phyloP scores from a whole-genome alignment of 1,284 basidiomycete genomes.

The Ceratobasidium sp. region DNA sequence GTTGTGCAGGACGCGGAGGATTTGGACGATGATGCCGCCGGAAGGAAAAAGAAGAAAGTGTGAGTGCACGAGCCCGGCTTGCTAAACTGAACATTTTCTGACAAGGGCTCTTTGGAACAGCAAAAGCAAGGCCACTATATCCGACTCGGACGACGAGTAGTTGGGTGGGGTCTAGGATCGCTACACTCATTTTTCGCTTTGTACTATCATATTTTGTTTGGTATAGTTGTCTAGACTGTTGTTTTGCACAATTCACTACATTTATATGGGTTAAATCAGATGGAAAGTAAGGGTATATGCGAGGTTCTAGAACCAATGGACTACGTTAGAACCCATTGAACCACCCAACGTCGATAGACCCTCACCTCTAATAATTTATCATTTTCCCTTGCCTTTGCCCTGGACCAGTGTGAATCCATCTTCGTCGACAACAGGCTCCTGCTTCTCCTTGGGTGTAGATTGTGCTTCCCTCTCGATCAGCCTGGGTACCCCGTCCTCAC shows the following conservation, averaged over 20 bases:
- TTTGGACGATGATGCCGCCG: slow-evolving; percentile 64
- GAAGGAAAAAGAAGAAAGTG: slow-evolving; percentile 73
- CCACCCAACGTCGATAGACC: background rate
- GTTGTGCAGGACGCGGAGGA: slow-evolving; percentile 81
- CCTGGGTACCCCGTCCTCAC: slow-evolving; percentile 64
- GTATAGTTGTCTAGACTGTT: slow-evolving; percentile 38
- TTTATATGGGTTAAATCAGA: slow-evolving; percentile 6
- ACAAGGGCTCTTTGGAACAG: slow-evolving; percentile 1
- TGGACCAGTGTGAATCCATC: slow-evolving; percentile 89
- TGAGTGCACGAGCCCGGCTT: slow-evolving; percentile 57
- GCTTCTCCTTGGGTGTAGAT: slow-evolving; percentile 45
- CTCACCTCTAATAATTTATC: slow-evolving; percentile 17
- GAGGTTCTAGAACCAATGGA: background rate
- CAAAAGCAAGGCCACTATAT: slow-evolving; percentile 65
- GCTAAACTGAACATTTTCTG: background rate
- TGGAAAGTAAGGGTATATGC: slow-evolving; percentile 35
- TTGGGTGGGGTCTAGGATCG: slow-evolving; percentile 5
- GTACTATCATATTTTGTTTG: slow-evolving; percentile 41
- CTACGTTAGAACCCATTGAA: slow-evolving; percentile 10
- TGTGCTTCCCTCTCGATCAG: slow-evolving; percentile 59
- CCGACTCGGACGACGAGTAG: slow-evolving; percentile 67
- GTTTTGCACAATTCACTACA: slow-evolving; percentile 41
- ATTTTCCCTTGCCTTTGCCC: slow-evolving; percentile 63
- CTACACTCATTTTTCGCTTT: slow-evolving; percentile 23
- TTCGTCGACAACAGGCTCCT: slow-evolving; percentile 81